Conservation (phyloP, 31 red algal species). For the Porphyra umbilicalis region DNA sequence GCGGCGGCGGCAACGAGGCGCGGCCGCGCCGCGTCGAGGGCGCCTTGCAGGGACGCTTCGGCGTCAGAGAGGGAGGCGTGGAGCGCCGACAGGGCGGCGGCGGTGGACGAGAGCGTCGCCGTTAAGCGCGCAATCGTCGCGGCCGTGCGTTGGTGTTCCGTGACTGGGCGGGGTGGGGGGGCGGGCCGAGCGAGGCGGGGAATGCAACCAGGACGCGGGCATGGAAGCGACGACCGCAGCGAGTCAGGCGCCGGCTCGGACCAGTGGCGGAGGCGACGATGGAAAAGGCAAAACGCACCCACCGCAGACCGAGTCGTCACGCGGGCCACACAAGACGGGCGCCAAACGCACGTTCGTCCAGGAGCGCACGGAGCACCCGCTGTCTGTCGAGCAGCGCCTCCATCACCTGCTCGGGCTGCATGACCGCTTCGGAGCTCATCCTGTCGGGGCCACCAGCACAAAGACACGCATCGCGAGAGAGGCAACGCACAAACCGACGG, state of each 20-base stretch:
- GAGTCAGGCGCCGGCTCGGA: too few species aligned
- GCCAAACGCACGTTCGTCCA: background rate
- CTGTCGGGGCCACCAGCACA: too few species aligned
- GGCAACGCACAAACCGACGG: too few species aligned
- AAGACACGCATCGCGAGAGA: too few species aligned
- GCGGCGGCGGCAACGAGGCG: slow-evolving; percentile 32
- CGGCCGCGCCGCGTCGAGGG: slow-evolving; percentile 45
- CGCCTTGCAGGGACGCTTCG: slow-evolving; percentile 43
- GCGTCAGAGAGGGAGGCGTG: slow-evolving; percentile 31
- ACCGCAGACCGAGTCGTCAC: too few species aligned
- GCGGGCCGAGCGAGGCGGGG: too few species aligned
- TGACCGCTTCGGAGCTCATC: background rate
- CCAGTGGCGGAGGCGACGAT: too few species aligned
- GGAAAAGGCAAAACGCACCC: too few species aligned
- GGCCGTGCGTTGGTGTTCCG: background rate
- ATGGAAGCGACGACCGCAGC: too few species aligned
- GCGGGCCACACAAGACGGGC: too few species aligned
- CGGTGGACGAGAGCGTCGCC: background rate
- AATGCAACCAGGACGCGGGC: too few species aligned
- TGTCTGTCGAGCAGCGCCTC: background rate
- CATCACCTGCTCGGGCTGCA: background rate
- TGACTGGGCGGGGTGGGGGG: background rate
- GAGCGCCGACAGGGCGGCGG: slow-evolving; percentile 31
- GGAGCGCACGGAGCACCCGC: background rate
- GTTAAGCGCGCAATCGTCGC: background rate